Conservation (phyloP, 371 early-diverging fungal species). For the Rhizopus stolonifer region DNA sequence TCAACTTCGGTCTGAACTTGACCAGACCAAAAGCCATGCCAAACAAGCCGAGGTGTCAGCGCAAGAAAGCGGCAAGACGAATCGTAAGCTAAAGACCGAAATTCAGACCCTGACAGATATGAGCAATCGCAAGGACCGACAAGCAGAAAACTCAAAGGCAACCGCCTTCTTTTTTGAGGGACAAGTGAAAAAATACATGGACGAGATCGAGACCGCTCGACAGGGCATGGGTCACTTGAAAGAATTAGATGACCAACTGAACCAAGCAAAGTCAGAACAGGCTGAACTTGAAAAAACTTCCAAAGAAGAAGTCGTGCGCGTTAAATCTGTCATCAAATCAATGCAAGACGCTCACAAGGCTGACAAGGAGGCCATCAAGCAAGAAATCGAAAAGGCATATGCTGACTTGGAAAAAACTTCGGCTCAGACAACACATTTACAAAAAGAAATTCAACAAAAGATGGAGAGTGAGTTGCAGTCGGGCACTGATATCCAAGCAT, state of each 20-base stretch:
- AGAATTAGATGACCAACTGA: constrained; percentile 45
- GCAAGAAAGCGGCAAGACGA: constrained; percentile 48
- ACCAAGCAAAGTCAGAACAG: constrained; percentile 40
- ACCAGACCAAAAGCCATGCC: constrained; percentile 48
- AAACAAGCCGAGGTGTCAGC: constrained; percentile 47
- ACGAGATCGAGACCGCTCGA: constrained; percentile 49
- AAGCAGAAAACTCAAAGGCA: constrained; percentile 53
- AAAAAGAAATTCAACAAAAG: constrained; percentile 39
- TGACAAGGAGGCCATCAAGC: constrained; percentile 33
- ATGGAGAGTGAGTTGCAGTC: constrained; percentile 31
- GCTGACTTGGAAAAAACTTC: constrained; percentile 36
- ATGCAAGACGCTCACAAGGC: constrained; percentile 34
- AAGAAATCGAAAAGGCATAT: constrained; percentile 36
- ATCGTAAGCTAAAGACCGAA: constrained; percentile 49
- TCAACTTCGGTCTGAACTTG: constrained; percentile 36
- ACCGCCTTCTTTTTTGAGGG: constrained; percentile 55
- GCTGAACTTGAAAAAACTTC: constrained; percentile 34
- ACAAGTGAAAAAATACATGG: constrained; percentile 52
- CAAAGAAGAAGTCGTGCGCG: constrained; percentile 31
- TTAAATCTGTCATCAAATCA: constrained; percentile 26
- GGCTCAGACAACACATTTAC: constrained; percentile 30
- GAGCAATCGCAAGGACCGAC: constrained; percentile 54
- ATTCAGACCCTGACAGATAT: constrained; percentile 53
- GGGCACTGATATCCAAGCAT: constrained; percentile 25
- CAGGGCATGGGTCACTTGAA: constrained; percentile 50